Evolutionary conservation across 2,329 filamentous ascomycete genomes (phyloP).

Genomic region (Colletotrichum gigasporum): DNA sequence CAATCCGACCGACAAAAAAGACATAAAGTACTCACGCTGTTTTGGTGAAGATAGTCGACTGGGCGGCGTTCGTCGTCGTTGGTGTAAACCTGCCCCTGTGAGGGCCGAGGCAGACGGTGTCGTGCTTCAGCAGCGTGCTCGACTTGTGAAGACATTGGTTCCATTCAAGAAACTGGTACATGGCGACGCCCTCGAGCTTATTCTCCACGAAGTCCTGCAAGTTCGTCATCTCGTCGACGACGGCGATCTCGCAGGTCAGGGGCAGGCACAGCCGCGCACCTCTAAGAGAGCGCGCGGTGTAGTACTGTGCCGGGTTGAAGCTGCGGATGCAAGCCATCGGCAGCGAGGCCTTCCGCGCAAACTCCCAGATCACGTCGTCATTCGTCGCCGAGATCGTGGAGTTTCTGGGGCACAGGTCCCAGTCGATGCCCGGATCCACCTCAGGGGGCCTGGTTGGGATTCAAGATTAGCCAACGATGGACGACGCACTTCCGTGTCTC

Average conservation of each 20-base stretch:
- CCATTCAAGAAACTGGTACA: constrained; percentile 7
- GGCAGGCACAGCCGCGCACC: not conserved
- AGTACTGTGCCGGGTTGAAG: not conserved
- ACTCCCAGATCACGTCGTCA: not conserved
- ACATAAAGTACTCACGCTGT: not conserved
- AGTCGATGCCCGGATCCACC: not conserved
- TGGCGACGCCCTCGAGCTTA: not conserved
- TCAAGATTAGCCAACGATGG: not conserved
- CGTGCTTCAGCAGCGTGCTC: constrained; percentile 2
- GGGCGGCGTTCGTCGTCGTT: not conserved
- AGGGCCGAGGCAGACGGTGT: constrained; percentile 2
- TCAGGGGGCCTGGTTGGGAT: not conserved
- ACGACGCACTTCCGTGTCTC: not conserved
- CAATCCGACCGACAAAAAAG: not conserved
- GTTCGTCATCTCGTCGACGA: not conserved
- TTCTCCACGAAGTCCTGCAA: constrained; percentile 1
- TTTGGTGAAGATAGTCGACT: not conserved
- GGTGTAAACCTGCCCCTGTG: not conserved
- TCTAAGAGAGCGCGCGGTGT: not conserved
- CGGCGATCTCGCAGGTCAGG: not conserved
- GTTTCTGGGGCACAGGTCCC: not conserved
- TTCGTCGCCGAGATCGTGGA: not conserved
- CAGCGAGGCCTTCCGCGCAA: not conserved
- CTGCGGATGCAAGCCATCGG: not conserved
- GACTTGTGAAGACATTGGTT: constrained; percentile 3